phyloP scores from a whole-genome alignment of 1,284 basidiomycete species.

The Ganoderma lingzhi region DNA sequence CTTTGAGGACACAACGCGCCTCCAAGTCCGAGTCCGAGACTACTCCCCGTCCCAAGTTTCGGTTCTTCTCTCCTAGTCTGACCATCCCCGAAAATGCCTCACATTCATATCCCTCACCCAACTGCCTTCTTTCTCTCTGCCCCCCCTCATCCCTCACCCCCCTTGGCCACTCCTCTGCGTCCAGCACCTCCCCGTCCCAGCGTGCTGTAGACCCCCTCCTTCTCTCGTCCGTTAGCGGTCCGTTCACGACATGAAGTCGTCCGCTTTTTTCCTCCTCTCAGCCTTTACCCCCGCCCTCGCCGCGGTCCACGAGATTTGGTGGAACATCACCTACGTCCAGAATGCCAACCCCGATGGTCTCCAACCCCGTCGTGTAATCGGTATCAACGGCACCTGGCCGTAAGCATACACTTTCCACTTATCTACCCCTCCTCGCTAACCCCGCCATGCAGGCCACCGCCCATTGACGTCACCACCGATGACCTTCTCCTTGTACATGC shows the following conservation, averaged over 20 bases:
- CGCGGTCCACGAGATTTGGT: conserved; percentile 76
- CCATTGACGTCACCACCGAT: conserved; percentile 73
- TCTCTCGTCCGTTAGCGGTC: conserved; percentile 12
- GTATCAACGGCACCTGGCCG: conserved; percentile 94
- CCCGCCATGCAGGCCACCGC: conserved; percentile 67
- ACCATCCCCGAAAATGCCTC: conserved; percentile 27
- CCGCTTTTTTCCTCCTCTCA: conserved; percentile 39
- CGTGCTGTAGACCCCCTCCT: conserved; percentile 6
- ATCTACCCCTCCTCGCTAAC: not conserved
- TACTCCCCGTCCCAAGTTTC: conserved; percentile 11
- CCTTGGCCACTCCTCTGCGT: conserved; percentile 10
- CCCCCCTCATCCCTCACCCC: conserved; percentile 17
- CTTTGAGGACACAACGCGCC: not conserved
- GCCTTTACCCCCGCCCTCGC: conserved; percentile 53
- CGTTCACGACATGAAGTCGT: conserved; percentile 36
- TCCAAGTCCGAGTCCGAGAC: conserved; percentile 1
- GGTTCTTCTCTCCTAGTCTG: conserved; percentile 16
- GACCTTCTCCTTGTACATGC: conserved; percentile 84
- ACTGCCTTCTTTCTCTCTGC: conserved; percentile 14
- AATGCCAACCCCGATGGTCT: conserved; percentile 82
- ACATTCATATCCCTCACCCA: conserved; percentile 22
- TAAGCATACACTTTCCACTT: conserved; percentile 50
- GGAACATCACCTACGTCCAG: conserved; percentile 81
- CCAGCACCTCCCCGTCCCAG: conserved; percentile 15
- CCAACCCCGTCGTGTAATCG: conserved; percentile 77